phyloP scores from a whole-genome alignment of 257 asterid genomes.

The Handroanthus guayacan region DNA sequence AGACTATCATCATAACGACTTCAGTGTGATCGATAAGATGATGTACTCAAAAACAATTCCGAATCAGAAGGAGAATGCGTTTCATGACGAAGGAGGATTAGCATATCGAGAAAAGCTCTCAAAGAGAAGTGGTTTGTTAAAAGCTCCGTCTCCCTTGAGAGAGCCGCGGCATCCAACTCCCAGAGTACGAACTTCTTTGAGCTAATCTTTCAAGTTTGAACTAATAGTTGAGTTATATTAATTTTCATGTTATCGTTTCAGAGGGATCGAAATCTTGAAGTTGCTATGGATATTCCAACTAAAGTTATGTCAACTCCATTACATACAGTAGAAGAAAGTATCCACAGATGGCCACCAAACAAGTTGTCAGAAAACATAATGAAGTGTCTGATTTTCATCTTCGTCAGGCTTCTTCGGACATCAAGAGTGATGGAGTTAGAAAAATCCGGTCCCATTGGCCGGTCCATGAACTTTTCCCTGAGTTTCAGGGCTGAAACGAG shows the following conservation, averaged over 20 bases:
- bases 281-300: constrained; percentile 39
- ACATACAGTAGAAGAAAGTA: constrained; percentile 66
- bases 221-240: neutral
- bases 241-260: constrained; percentile 32
- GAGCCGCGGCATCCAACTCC: constrained; percentile 75
- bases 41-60: constrained; percentile 37
- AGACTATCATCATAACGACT: constrained; percentile 65
- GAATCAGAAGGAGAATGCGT: constrained; percentile 46
- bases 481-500: constrained; percentile 78
- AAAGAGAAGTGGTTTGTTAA: constrained; percentile 50
- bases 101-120: constrained; percentile 45
- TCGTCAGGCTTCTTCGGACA: constrained; percentile 73
- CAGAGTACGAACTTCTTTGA: constrained; percentile 47
- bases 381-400: constrained; percentile 81
- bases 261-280: constrained; percentile 64
- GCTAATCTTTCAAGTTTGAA: neutral
- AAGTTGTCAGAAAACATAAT: constrained; percentile 86
- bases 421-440: constrained; percentile 83
- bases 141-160: constrained; percentile 65
- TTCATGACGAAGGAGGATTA: constrained; percentile 44
- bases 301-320: constrained; percentile 52
- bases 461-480: constrained; percentile 68
- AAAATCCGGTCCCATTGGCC: constrained; percentile 71
- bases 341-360: constrained; percentile 80
- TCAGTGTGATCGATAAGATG: constrained; percentile 48